Base-by-base conservation (phyloP, 441 rosid genomes). In the Breynia disticha region DNA sequence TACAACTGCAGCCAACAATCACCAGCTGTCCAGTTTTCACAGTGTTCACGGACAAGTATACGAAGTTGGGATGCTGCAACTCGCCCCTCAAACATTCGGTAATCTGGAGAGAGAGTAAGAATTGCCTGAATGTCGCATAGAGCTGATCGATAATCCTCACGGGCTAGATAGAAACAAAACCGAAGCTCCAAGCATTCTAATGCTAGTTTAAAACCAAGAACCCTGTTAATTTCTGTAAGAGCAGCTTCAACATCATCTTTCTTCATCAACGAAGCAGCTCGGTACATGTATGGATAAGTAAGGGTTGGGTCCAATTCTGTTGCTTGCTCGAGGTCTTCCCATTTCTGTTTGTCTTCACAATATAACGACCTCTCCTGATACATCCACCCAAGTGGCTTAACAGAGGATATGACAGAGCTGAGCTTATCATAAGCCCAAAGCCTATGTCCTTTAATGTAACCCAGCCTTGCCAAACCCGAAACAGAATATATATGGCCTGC, bases 1-100 rank as follows among this genome's bases (percentile, higher is more conserved):
- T 88, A 93, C 66, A 93, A 67, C 55, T 93, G 98, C 83, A 88
- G 70, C 98, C 98, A 93, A 71, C 96, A 93, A 78, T 93, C 98
- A 0, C 97, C 98, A 1, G 96, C 78, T 47, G 97, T 89, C 97
- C 95, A 93, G 56, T 63, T 78, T 47, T 79, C 96, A 20, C 86
- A 81, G 66, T 93, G 97, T 76, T 84, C 98, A 54, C 79, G 80
- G 46, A 93, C 97, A 50, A 93, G 96, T 1, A 76, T 86, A 13
- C 84, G 74, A 7, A 93, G 82, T 59, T 93, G 93, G 63, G 84
- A 73, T 4, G 88, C 98, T 17, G 93, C 90, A 18, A 80, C 98
- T 67, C 94, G 84, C 58, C 98, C 96, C 68, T 80, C 91, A 57
- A 93, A 84, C 97, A 93, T 81, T 60, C 90, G 77, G 70, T 86